These are phyloP conservation scores for Leccinum pachyderme DNA, from an alignment of 1,284 basidiomycete genomes.

Conservation along the genomic window DNA sequence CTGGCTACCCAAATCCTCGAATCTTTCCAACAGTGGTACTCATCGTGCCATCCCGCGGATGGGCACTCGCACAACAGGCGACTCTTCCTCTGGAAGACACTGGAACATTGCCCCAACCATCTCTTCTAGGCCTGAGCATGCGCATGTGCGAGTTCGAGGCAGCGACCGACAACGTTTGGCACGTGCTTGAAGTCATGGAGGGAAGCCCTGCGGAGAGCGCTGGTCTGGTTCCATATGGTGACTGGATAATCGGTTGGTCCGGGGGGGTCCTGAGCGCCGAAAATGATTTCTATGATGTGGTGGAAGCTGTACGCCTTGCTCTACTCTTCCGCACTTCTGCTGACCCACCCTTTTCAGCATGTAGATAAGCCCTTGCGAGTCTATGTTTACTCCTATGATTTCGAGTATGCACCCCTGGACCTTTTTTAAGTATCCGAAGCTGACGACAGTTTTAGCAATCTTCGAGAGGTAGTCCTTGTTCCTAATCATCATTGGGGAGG, in stretches of 20 bases:
- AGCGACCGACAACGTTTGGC: slow-evolving; percentile 94
- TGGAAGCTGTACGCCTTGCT: slow-evolving; percentile 72
- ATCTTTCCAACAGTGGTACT: slow-evolving; percentile 62
- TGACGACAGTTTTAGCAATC: slow-evolving; percentile 54
- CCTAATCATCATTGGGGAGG: slow-evolving; percentile 97
- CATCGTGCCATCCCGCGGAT: slow-evolving; percentile 81
- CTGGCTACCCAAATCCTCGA: background rate
- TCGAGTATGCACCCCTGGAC: slow-evolving; percentile 69
- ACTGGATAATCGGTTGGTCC: slow-evolving; percentile 93
- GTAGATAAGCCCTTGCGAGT: slow-evolving; percentile 89
- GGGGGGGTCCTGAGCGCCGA: slow-evolving; percentile 91
- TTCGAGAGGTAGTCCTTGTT: slow-evolving; percentile 88
- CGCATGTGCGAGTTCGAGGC: slow-evolving; percentile 87
- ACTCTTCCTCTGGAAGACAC: slow-evolving; percentile 36
- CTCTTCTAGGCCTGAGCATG: slow-evolving; percentile 89
- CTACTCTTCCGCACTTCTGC: slow-evolving; percentile 4
- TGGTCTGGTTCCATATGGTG: slow-evolving; percentile 84
- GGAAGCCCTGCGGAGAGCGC: slow-evolving; percentile 93
- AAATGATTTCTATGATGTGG: slow-evolving; percentile 94
- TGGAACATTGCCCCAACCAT: slow-evolving; percentile 55
- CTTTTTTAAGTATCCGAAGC: background rate
- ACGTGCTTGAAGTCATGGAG: slow-evolving; percentile 95
- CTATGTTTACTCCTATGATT: slow-evolving; percentile 97
- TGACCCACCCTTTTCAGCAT: slow-evolving; percentile 53
- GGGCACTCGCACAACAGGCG: slow-evolving; percentile 59